Conservation (phyloP, 2,329 filamentous ascomycete genomes). For the Coniella lustricola region DNA sequence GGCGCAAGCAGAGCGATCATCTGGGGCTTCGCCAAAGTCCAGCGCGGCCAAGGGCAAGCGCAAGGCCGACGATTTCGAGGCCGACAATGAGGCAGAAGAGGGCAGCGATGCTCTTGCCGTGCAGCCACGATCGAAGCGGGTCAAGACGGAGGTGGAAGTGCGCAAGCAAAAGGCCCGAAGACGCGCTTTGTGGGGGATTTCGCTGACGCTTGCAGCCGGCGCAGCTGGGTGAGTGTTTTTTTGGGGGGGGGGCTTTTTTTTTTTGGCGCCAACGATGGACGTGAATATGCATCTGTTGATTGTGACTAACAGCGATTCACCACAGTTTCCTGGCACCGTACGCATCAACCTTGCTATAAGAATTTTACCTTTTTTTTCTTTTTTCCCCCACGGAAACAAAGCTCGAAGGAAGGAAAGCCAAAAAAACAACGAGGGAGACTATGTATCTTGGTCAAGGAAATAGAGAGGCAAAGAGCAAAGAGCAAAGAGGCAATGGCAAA, state of each 20-base stretch:
- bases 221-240: constrained; percentile 72
- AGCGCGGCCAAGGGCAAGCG: constrained; percentile 54
- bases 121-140: constrained; percentile 61
- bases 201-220: constrained; percentile 83
- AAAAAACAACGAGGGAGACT: too few species aligned
- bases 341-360: constrained; percentile 44
- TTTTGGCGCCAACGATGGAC: too few species aligned
- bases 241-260: too few species aligned
- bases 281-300: too few species aligned
- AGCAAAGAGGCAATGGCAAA: not conserved
- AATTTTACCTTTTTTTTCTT: too few species aligned
- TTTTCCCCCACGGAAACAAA: not conserved
- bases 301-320: constrained; percentile 22
- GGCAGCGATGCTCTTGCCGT: constrained; percentile 31
- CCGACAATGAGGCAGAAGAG: constrained; percentile 41
- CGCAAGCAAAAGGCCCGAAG: constrained; percentile 81
- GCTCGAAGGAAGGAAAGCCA: not conserved
- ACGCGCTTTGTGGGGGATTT: constrained; percentile 78
- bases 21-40: constrained; percentile 11
- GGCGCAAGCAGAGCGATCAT: not conserved
- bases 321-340: constrained; percentile 39
- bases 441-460: too few species aligned
- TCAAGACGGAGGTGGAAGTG: constrained; percentile 72
- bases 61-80: constrained; percentile 64
- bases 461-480: too few species aligned